Percentiles rank a stretch among this genome's conserved stretches.
Conservation (phyloP, 306 rosid genomes). For the Rosa lucieae region DNA sequence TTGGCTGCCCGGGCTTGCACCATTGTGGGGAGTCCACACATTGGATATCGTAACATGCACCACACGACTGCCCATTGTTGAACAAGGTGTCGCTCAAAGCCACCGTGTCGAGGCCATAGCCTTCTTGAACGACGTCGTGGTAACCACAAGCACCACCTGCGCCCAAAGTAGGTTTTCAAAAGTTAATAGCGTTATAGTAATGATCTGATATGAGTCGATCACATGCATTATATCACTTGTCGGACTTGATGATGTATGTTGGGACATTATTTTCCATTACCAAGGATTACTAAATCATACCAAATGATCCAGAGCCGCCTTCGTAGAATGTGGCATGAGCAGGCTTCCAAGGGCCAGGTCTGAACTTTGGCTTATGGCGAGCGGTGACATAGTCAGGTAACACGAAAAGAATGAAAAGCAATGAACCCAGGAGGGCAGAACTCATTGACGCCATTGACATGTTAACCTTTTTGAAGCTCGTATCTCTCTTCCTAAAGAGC, state of each 20-base stretch:
- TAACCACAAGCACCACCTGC: conserved; percentile 88
- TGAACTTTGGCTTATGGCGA: conserved; percentile 24
- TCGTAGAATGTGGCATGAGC: conserved; percentile 79
- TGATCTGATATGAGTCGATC: background rate
- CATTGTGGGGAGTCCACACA: conserved; percentile 41
- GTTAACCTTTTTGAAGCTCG: background rate
- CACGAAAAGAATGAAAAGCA: background rate
- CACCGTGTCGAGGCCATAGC: conserved; percentile 64
- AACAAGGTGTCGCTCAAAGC: conserved; percentile 66
- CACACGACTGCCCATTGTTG: conserved; percentile 59
- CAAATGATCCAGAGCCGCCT: conserved; percentile 54
- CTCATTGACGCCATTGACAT: conserved; percentile 27
- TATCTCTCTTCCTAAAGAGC: background rate
- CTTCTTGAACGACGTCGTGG: conserved; percentile 61
- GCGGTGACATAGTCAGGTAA: background rate
- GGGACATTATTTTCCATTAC: background rate
- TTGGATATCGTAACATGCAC: conserved; percentile 71
- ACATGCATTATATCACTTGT: background rate
- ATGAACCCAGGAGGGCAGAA: conserved; percentile 18
- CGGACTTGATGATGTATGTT: too few species aligned
- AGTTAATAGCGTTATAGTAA: background rate
- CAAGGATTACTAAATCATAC: conserved; percentile 25
- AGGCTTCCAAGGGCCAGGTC: conserved; percentile 50
- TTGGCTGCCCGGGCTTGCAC: conserved; percentile 52
- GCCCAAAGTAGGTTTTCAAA: background rate